Evolutionary conservation across 371 early-diverging fungal genomes (phyloP), one percentile per base, ranked within the genome.

Genomic region (Mortierella sp.): DNA sequence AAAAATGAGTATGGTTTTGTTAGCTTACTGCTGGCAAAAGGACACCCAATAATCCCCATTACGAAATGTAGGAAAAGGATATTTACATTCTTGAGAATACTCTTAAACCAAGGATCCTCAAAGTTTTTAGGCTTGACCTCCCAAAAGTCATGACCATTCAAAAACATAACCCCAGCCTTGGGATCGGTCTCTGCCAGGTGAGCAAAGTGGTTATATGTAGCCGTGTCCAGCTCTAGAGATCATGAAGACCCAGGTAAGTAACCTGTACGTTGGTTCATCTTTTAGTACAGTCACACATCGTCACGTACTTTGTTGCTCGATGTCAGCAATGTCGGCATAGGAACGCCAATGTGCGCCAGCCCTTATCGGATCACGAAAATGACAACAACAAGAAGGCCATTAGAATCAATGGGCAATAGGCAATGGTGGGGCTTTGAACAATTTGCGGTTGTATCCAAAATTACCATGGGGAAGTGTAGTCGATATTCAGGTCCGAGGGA

Each of bases 321-420:
- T 21, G 59, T 90, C 78, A 11, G 69, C 70, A 58, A 66, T 83
- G 47, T 83, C 76, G 16, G 81, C 81, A 63, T 72, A 81, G 28
- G 81, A 81, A 69, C 89, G 81, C 94, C 94, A 94, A 72, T 91
- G 88, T 22, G 94, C 94, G 40, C 94, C 94, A 43, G 95, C 95
- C 81, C 81, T 79, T 58, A 63, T 24, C 10, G 15, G 33, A 53
- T 19, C 24, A 62, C 24, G 24, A 32, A 41, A 59, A 58, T 21
- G 32, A 59, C 57, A 63, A 36, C 2, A 21, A n/a, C 3, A n/a
- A 4, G 21, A 36, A 19, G 40, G 36, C 22, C 22, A 13, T 58
- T 58, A 58, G 36, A 16, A 28, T 58, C 36, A 50, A 60, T 58
- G 55, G 16, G n/a, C 16, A 50, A n/a, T n/a, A n/a, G 50, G 16